Base-by-base conservation (phyloP, 73 alveolate genomes). In the Breviolum minutum region DNA sequence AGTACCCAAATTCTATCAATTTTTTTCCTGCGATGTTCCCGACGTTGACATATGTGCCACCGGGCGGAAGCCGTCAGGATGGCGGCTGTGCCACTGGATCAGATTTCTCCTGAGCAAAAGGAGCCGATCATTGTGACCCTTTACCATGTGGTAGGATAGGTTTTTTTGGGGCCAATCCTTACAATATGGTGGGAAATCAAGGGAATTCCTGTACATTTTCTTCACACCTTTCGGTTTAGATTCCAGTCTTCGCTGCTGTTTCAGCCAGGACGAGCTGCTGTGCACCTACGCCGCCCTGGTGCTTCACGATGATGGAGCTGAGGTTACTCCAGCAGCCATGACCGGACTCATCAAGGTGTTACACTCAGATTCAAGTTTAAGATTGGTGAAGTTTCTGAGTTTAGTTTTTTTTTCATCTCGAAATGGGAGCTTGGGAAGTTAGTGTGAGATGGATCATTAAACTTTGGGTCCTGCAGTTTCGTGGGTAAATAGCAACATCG, bases 221-320 rank as follows among this genome's bases (percentile, higher is more conserved):
- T 40, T 3, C 54, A 40, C 54, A 40, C 54, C 54, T 40, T 40
- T 40, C 54, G 26, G 14, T 30, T 24, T 7, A 20, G 12, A 27
- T 27, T 27, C 29, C 87, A 27, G 64, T 12, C 26, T 8, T n/a
- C 0, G 63, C 26, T 77, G 86, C 17, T 8, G 61, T 2, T 22
- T 40, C 9, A 8, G 69, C 69, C 99, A 99, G 99, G 99, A 99
- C 95, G 99, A 99, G 99, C 99, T 99, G 99, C 95, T 99, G 99
- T 99, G 99, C 99, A 99, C 99, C 80, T 99, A 99, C 82, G 99
- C 99, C 61, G 99, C 99, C 61, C 99, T 99, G 93, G 99, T 99
- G 98, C 99, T 99, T 91, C 99, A 99, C 85, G 99, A 99, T 91
- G 99, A 99, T 76, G 99, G 99, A 84, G 99, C 96, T 54, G 99